phyloP scores from a whole-genome alignment of 495 filamentous ascomycete species.

The Emericellopsis terricola region DNA sequence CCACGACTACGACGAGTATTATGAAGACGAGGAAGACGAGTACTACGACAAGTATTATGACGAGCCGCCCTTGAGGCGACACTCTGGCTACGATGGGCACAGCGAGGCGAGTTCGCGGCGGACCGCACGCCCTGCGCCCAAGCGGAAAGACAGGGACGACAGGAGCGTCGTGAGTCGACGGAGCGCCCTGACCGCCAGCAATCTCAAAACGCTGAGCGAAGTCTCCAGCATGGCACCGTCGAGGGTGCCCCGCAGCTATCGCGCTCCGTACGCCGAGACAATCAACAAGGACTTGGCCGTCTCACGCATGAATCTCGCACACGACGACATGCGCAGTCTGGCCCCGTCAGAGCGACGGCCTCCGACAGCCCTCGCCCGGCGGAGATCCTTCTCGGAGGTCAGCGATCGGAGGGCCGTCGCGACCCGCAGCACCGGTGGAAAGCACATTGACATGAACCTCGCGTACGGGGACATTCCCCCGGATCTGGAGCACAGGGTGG shows the following conservation, averaged over 20 bases:
- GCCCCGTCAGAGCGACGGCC: conserved; percentile 6
- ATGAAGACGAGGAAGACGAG: conserved; percentile 8
- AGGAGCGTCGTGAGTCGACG: conserved; percentile 8
- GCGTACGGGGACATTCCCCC: conserved; percentile 64
- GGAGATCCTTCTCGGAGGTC: background rate
- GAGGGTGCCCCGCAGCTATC: conserved; percentile 18
- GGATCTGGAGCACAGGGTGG: conserved; percentile 21
- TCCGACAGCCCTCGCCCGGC: background rate
- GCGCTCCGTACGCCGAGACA: conserved; percentile 22
- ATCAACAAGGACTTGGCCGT: conserved; percentile 13
- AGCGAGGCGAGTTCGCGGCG: conserved; percentile 11
- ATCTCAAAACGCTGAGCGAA: conserved; percentile 25
- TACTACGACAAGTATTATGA: conserved; percentile 7
- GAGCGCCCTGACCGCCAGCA: conserved; percentile 18
- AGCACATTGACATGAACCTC: conserved; percentile 52
- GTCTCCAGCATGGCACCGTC: conserved; percentile 23
- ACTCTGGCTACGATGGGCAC: conserved; percentile 17
- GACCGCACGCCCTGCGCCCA: background rate
- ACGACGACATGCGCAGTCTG: conserved; percentile 2
- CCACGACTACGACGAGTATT: conserved; percentile 10
- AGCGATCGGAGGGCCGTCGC: conserved; percentile 7
- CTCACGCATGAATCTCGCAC: conserved; percentile 16
- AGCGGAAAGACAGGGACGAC: background rate
- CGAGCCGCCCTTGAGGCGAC: conserved; percentile 14
- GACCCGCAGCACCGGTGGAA: conserved; percentile 21